Conservation (phyloP, 108 stramenopile species). For the Schizochytrium sp. region DNA sequence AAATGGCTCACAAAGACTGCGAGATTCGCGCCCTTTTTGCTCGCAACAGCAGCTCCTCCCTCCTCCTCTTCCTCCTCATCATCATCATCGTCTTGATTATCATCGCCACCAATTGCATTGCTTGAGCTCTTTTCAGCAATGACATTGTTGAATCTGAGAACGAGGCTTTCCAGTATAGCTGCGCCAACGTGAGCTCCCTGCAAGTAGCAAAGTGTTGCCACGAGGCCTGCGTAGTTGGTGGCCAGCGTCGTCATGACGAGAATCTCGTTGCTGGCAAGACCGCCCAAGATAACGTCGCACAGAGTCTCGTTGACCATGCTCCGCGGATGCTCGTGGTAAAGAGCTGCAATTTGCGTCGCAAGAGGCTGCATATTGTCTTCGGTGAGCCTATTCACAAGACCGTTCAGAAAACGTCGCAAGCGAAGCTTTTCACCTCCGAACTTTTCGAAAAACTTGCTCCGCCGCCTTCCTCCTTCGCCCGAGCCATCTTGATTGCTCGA, state of each 20-base stretch:
- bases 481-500: neutral
- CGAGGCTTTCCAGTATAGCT: neutral
- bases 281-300: neutral
- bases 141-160: neutral
- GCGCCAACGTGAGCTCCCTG: neutral
- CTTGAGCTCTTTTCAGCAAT: neutral
- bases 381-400: neutral
- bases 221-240: neutral
- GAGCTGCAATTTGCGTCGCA: neutral
- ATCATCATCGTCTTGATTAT: neutral
- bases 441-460: neutral
- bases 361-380: conserved; percentile 1
- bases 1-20: neutral
- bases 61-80: neutral
- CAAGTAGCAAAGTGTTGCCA: neutral
- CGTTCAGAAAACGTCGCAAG: neutral
- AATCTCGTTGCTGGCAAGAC: neutral
- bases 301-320: neutral
- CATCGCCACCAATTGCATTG: neutral
- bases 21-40: neutral
- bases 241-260: neutral
- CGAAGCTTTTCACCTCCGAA: neutral
- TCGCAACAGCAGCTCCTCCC: neutral
- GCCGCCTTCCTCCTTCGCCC: neutral
- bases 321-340: conserved; percentile 2